phyloP scores from a whole-genome alignment of 2,329 filamentous ascomycete species.

The Fusarium lateritium region DNA sequence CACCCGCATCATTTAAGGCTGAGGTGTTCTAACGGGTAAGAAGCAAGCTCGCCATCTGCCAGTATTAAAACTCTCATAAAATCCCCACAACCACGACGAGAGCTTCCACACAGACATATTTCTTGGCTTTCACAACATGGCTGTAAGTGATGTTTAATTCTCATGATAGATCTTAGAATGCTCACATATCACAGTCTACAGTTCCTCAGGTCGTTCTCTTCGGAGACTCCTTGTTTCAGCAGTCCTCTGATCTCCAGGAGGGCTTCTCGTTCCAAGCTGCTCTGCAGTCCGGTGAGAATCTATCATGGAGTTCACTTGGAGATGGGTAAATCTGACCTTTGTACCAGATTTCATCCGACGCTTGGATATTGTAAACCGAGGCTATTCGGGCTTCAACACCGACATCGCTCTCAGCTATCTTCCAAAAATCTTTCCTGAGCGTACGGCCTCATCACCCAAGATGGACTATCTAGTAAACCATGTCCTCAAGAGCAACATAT shows the following conservation, averaged over 20 bases:
- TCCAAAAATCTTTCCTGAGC: slow-evolving; percentile 78
- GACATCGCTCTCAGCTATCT: slow-evolving; percentile 79
- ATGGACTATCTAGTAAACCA: slow-evolving; percentile 76
- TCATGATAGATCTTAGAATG: background rate
- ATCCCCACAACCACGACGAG: slow-evolving; percentile 14
- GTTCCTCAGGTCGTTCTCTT: slow-evolving; percentile 87
- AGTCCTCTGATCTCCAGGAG: slow-evolving; percentile 70
- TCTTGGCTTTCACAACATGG: slow-evolving; percentile 26
- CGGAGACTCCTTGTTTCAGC: slow-evolving; percentile 90
- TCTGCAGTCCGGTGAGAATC: slow-evolving; percentile 75
- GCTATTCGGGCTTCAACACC: slow-evolving; percentile 89
- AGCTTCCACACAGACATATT: background rate
- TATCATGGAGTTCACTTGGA: background rate
- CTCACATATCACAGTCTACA: slow-evolving; percentile 56
- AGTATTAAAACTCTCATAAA: background rate
- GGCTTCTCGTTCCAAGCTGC: slow-evolving; percentile 83
- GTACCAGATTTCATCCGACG: slow-evolving; percentile 78
- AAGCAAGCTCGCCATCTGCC: background rate
- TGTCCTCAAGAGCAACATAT: background rate
- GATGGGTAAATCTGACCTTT: slow-evolving; percentile 11
- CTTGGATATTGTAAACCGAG: slow-evolving; percentile 90
- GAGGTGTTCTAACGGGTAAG: background rate
- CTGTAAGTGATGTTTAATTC: slow-evolving; percentile 33
- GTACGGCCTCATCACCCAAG: slow-evolving; percentile 65
- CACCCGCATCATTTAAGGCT: slow-evolving; percentile 26